These are phyloP conservation scores for Monosporascus sp. DNA, from an alignment of 2,329 filamentous ascomycete genomes.

Conservation along the genomic window DNA sequence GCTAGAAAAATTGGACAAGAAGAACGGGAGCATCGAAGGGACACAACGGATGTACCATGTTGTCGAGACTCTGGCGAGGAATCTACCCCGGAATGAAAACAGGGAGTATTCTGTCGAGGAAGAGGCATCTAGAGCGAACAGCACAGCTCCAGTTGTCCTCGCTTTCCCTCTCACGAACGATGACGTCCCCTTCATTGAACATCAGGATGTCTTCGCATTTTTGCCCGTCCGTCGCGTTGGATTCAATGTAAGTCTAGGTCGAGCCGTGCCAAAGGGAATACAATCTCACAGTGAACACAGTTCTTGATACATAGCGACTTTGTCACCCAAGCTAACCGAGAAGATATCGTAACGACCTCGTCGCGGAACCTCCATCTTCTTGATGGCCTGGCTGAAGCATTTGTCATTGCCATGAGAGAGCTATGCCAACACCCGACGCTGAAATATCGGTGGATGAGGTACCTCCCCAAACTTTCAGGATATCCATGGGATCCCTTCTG, in stretches of 20 bases:
- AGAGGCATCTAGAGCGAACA: conserved; percentile 15
- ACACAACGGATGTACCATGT: conserved; percentile 23
- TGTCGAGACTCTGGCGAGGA: conserved; percentile 20
- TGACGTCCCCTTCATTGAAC: conserved; percentile 28
- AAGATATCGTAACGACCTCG: conserved; percentile 35
- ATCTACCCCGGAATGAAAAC: conserved; percentile 31
- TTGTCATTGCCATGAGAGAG: conserved; percentile 32
- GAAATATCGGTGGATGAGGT: conserved; percentile 40
- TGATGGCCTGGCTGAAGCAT: conserved; percentile 30
- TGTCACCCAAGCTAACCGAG: conserved; percentile 39
- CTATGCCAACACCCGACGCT: conserved; percentile 34
- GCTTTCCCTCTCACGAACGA: conserved; percentile 38
- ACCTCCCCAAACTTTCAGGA: conserved; percentile 29
- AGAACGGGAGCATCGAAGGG: neutral
- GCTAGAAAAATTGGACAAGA: conserved; percentile 2
- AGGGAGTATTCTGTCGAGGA: conserved; percentile 24
- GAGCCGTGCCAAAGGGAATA: neutral
- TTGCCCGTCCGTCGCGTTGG: conserved; percentile 36
- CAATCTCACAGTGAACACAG: conserved; percentile 11
- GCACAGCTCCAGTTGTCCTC: conserved; percentile 33
- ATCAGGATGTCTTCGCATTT: conserved; percentile 41
- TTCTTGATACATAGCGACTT: conserved; percentile 49
- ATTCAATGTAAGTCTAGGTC: conserved; percentile 32
- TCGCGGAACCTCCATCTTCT: conserved; percentile 34
- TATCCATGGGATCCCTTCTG: conserved; percentile 25